A percentile compares a stretch with the other conserved stretches of the same genome.
Evolutionary conservation across 148 eudicot species (phyloP).

Genomic region (Nepenthes mirabilis): DNA sequence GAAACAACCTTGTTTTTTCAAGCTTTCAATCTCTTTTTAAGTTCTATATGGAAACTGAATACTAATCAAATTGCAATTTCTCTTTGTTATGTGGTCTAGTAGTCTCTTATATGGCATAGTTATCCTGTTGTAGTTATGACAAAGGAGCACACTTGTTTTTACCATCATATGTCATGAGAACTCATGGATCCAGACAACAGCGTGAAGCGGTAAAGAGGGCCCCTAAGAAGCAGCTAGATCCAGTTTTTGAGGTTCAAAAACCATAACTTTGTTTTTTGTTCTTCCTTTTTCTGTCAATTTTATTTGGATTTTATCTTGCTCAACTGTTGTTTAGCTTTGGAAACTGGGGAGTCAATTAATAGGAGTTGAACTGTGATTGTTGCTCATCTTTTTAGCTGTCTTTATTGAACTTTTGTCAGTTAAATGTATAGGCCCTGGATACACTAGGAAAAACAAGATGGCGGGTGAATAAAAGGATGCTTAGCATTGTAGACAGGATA

Average conservation of each 20-base stretch:
- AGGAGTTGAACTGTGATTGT: neutral
- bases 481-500: conserved; percentile 56
- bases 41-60: no score
- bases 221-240: conserved; percentile 39
- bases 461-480: conserved; percentile 85
- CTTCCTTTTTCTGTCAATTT: neutral
- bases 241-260: conserved; percentile 66
- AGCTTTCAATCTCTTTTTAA: no score
- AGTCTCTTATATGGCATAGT: neutral
- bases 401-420: neutral
- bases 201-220: conserved; percentile 58
- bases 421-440: conserved; percentile 59
- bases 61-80: no score
- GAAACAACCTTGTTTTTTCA: no score
- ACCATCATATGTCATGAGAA: conserved; percentile 86
- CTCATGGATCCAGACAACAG: conserved; percentile 77
- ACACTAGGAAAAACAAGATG: conserved; percentile 87
- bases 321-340: neutral
- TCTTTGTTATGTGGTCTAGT: neutral
- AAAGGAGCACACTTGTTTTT: conserved; percentile 80
- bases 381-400: neutral
- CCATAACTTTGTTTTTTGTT: neutral
- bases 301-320: neutral
- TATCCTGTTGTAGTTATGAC: conserved; percentile 44
- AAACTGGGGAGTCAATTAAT: neutral